Evolutionary conservation across 768 basidiomycete genomes (phyloP).

Genomic region (Leccinum obscurum): DNA sequence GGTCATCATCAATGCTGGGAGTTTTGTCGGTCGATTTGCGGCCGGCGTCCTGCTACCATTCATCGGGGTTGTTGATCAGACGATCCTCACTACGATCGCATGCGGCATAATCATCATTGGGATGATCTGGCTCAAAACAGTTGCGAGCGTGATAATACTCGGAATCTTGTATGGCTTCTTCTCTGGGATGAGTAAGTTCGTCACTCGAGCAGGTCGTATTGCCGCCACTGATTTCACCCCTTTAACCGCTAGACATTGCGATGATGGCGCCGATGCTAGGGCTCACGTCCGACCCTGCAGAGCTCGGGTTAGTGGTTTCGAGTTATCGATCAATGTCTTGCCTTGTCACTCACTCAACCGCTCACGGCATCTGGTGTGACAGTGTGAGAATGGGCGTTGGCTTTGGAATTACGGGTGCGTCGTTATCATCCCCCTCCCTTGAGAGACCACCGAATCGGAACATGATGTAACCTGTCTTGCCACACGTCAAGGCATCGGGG

Average conservation of each 20-base stretch:
- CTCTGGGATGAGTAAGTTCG: conserved; percentile 41
- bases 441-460: not conserved
- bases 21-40: conserved; percentile 48
- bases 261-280: conserved; percentile 46
- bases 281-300: conserved; percentile 46
- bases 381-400: conserved; percentile 47
- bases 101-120: conserved; percentile 43
- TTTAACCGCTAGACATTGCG: conserved; percentile 32
- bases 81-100: conserved; percentile 35
- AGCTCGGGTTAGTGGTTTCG: conserved; percentile 45
- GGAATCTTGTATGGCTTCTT: conserved; percentile 50
- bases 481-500: conserved; percentile 22
- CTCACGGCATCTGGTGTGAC: not conserved
- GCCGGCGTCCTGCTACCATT: conserved; percentile 40
- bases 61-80: conserved; percentile 45
- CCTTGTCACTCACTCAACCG: not conserved
- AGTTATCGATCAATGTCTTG: not conserved
- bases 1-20: conserved; percentile 46
- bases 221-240: not conserved
- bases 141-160: conserved; percentile 41
- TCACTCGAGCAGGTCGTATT: no score
- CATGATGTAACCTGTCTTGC: not conserved
- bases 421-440: not conserved
- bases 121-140: conserved; percentile 39
- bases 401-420: conserved; percentile 43